A percentile compares a stretch with the other conserved stretches of the same genome.
Evolutionary conservation across 2,329 filamentous ascomycete species (phyloP).

Genomic region (Ophiocordyceps sinensis): DNA sequence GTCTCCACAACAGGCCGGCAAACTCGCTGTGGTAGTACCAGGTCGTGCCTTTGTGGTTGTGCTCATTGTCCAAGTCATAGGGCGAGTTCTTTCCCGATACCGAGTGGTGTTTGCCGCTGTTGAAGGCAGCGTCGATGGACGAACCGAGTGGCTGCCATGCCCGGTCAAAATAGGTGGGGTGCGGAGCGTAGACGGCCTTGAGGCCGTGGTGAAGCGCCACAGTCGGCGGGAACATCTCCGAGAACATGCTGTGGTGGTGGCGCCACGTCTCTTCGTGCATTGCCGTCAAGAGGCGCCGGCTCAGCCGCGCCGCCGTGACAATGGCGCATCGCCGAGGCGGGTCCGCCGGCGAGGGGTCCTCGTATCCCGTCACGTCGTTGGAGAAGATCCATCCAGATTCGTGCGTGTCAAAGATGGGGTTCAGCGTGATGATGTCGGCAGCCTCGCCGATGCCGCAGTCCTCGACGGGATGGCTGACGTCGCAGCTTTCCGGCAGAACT

Average conservation of each 20-base stretch:
- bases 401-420: slow-evolving; percentile 60
- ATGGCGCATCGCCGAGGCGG: slow-evolving; percentile 56
- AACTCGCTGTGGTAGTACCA: slow-evolving; percentile 81
- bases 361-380: slow-evolving; percentile 57
- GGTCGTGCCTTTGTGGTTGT: slow-evolving; percentile 67
- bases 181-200: slow-evolving; percentile 68
- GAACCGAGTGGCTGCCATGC: slow-evolving; percentile 49
- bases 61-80: slow-evolving; percentile 57
- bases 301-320: slow-evolving; percentile 56
- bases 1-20: slow-evolving; percentile 59
- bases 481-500: slow-evolving; percentile 40
- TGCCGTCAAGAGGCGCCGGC: slow-evolving; percentile 47
- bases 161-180: slow-evolving; percentile 68
- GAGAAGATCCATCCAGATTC: slow-evolving; percentile 60
- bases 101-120: slow-evolving; percentile 54
- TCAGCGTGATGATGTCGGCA: slow-evolving; percentile 64
- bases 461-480: slow-evolving; percentile 31
- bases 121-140: slow-evolving; percentile 64
- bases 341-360: slow-evolving; percentile 24
- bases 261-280: slow-evolving; percentile 65
- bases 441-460: slow-evolving; percentile 56
- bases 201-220: slow-evolving; percentile 61
- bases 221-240: slow-evolving; percentile 64
- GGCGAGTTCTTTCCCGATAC: slow-evolving; percentile 51
- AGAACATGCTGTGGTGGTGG: slow-evolving; percentile 58